Evolutionary conservation across 495 filamentous ascomycete species (phyloP).

Genomic region (Penicillium steckii): DNA sequence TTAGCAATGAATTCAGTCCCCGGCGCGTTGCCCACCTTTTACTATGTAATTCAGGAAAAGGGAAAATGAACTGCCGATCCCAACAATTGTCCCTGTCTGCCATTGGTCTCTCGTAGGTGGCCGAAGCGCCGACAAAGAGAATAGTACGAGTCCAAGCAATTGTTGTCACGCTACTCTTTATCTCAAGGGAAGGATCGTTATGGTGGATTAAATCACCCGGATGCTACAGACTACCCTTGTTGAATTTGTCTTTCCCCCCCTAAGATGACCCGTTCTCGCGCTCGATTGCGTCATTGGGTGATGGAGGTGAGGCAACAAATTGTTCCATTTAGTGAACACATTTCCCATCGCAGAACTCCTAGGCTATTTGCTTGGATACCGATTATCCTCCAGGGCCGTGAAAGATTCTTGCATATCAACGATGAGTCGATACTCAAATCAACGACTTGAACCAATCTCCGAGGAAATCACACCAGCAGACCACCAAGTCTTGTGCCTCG

Average conservation of each 20-base stretch:
- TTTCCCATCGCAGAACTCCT: not conserved
- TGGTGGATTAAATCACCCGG: not conserved
- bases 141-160: not conserved
- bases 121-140: no score
- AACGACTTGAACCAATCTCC: conserved; percentile 10
- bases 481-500: conserved; percentile 7
- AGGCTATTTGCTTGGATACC: not conserved
- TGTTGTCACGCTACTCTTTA: no score
- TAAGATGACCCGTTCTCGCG: not conserved
- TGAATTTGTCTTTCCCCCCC: no score
- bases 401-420: not conserved
- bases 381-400: not conserved
- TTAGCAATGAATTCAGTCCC: not conserved
- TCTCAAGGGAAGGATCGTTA: not conserved
- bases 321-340: not conserved
- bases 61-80: not conserved
- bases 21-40: not conserved
- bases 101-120: no score
- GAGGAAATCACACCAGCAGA: conserved; percentile 13
- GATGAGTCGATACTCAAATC: conserved; percentile 1
- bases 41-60: no score
- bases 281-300: not conserved
- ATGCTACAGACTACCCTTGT: not conserved
- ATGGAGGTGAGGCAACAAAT: not conserved
- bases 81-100: not conserved